A percentile compares a stretch with the other conserved stretches of the same genome.
phyloP scores from a whole-genome alignment of 1,284 basidiomycete species.

The Heterobasidion irregulare region DNA sequence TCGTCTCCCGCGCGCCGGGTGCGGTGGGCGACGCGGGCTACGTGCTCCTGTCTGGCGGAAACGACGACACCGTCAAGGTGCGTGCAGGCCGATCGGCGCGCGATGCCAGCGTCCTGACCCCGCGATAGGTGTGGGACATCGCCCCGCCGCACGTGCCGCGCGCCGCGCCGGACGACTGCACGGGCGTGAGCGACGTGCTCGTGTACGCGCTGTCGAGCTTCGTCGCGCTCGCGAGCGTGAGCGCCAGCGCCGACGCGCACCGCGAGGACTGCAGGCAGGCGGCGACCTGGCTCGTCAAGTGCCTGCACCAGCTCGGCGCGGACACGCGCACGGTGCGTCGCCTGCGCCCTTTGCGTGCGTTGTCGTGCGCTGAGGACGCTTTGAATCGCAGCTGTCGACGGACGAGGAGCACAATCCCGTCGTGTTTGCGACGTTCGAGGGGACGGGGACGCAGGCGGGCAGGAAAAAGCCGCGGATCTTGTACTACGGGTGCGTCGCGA shows the following conservation, averaged over 20 bases:
- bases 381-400: slow-evolving; percentile 44
- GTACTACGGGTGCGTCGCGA: slow-evolving; percentile 67
- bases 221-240: slow-evolving; percentile 82
- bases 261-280: slow-evolving; percentile 90
- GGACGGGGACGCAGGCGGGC: slow-evolving; percentile 50
- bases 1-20: slow-evolving; percentile 29
- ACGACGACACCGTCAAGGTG: slow-evolving; percentile 80
- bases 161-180: not conserved
- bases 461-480: slow-evolving; percentile 63
- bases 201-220: slow-evolving; percentile 78
- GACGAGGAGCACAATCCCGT: slow-evolving; percentile 69
- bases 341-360: not conserved
- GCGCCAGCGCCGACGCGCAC: slow-evolving; percentile 47
- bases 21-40: slow-evolving; percentile 21
- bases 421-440: slow-evolving; percentile 80
- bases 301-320: slow-evolving; percentile 80
- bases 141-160: slow-evolving; percentile 22
- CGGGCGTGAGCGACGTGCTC: slow-evolving; percentile 41
- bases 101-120: not conserved
- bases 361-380: not conserved
- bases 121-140: slow-evolving; percentile 46
- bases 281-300: slow-evolving; percentile 85
- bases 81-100: not conserved
- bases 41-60: slow-evolving; percentile 73
- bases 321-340: slow-evolving; percentile 59